phyloP scores from a whole-genome alignment of 345 rosid genomes.

The Sisymbrium irio region DNA sequence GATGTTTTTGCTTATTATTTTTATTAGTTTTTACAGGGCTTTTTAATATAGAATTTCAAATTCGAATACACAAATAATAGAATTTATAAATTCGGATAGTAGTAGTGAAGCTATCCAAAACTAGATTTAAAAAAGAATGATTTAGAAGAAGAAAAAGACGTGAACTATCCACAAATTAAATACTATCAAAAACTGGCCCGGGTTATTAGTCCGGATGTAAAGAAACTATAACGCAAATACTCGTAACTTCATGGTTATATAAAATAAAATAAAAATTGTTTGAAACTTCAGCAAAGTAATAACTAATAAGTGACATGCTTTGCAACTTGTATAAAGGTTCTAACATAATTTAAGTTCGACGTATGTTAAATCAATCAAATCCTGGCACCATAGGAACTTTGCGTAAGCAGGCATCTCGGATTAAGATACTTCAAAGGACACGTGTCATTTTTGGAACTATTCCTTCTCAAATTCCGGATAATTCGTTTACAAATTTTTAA shows the following conservation, averaged over 20 bases:
- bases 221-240: not conserved
- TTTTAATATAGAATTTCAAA: not conserved
- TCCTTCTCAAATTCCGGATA: constrained; percentile 15
- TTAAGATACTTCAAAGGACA: constrained; percentile 2
- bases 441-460: not conserved
- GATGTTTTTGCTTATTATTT: not conserved
- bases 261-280: not conserved
- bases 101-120: not conserved
- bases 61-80: not conserved
- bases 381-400: not conserved
- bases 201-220: not conserved
- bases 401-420: not conserved
- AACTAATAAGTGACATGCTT: not conserved
- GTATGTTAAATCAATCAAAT: constrained; percentile 14
- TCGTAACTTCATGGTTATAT: not conserved
- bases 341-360: constrained; percentile 4
- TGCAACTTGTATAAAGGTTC: constrained; percentile 5
- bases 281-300: not conserved
- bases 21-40: too few relatives aligned
- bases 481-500: not conserved
- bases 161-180: not conserved
- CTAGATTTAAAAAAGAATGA: not conserved
- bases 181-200: not conserved
- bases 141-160: not conserved
- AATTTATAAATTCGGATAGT: not conserved